A percentile compares a stretch with the other conserved stretches of the same genome.
phyloP scores from a whole-genome alignment of 805 yeast genomes.

The Ogataea trehalophila region DNA sequence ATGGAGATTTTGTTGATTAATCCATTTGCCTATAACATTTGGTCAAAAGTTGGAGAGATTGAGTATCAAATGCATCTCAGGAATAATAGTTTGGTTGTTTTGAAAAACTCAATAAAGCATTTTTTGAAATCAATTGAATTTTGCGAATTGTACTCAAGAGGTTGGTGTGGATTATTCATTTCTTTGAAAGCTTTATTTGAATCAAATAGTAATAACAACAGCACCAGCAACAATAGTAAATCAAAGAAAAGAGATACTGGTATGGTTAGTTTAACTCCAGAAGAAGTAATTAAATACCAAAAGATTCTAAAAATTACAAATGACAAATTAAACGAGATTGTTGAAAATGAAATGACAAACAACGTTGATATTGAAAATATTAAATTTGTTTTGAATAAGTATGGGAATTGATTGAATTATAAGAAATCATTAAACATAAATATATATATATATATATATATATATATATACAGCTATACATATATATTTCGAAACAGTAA shows the following conservation, averaged over 20 bases:
- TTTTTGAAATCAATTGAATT: slow-evolving; percentile 73
- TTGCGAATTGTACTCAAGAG: slow-evolving; percentile 59
- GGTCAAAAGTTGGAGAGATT: slow-evolving; percentile 61
- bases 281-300: slow-evolving; percentile 23
- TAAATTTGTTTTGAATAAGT: slow-evolving; percentile 16
- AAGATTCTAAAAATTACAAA: slow-evolving; percentile 35
- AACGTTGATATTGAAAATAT: slow-evolving; percentile 37
- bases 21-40: slow-evolving; percentile 67
- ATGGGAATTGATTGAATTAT: background rate
- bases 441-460: background rate
- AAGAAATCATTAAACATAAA: background rate
- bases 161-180: slow-evolving; percentile 37
- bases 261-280: background rate
- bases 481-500: background rate
- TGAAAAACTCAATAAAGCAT: slow-evolving; percentile 34
- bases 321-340: slow-evolving; percentile 32
- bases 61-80: slow-evolving; percentile 14
- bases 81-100: slow-evolving; percentile 5
- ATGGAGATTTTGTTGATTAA: slow-evolving; percentile 65
- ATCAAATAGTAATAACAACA: background rate
- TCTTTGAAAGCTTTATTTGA: slow-evolving; percentile 6
- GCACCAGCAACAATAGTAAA: background rate
- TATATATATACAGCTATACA: background rate
- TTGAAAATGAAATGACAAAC: slow-evolving; percentile 22
- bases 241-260: background rate